These are phyloP conservation scores for Monosporascus sp. DNA, from an alignment of 2,329 filamentous ascomycete species.

Conservation along the genomic window DNA sequence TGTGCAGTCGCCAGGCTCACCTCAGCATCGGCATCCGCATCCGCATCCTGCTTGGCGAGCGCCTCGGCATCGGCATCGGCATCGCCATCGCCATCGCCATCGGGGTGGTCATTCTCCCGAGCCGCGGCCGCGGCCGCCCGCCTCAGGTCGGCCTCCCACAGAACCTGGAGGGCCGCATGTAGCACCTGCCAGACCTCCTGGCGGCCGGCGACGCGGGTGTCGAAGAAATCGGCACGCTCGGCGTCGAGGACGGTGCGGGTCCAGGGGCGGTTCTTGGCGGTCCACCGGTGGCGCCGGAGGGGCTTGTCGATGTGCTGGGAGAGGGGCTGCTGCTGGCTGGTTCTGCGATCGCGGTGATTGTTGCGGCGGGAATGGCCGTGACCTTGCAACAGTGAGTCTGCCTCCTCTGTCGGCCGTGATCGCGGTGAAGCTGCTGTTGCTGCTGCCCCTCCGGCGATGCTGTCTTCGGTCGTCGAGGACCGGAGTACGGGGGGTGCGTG, in stretches of 20 bases:
- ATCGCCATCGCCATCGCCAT: slow-evolving; percentile 3
- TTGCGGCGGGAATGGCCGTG: slow-evolving; percentile 10
- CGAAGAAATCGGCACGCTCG: slow-evolving; percentile 81
- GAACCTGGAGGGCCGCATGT: slow-evolving; percentile 57
- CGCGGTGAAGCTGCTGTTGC: background rate
- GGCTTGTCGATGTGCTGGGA: slow-evolving; percentile 66
- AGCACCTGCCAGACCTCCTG: slow-evolving; percentile 77
- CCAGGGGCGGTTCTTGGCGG: slow-evolving; percentile 59
- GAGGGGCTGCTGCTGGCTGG: slow-evolving; percentile 36
- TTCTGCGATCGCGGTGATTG: slow-evolving; percentile 9
- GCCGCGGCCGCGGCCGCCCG: slow-evolving; percentile 6
- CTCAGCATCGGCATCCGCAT: slow-evolving; percentile 19
- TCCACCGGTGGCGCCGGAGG: slow-evolving; percentile 61
- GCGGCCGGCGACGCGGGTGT: slow-evolving; percentile 75
- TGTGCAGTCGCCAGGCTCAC: slow-evolving; percentile 63
- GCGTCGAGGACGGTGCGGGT: slow-evolving; percentile 61
- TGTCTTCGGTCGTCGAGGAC: slow-evolving; percentile 24
- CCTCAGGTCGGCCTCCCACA: slow-evolving; percentile 51
- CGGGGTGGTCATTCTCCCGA: background rate
- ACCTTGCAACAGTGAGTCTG: slow-evolving; percentile 7
- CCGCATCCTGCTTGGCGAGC: too few species aligned
- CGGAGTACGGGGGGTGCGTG: slow-evolving; percentile 21
- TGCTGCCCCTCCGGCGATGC: slow-evolving; percentile 9
- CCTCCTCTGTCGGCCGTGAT: background rate
- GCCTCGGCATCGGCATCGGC: slow-evolving; percentile 20